phyloP scores from a whole-genome alignment of 23 red algal genomes.

The Gracilaria domingensis region DNA sequence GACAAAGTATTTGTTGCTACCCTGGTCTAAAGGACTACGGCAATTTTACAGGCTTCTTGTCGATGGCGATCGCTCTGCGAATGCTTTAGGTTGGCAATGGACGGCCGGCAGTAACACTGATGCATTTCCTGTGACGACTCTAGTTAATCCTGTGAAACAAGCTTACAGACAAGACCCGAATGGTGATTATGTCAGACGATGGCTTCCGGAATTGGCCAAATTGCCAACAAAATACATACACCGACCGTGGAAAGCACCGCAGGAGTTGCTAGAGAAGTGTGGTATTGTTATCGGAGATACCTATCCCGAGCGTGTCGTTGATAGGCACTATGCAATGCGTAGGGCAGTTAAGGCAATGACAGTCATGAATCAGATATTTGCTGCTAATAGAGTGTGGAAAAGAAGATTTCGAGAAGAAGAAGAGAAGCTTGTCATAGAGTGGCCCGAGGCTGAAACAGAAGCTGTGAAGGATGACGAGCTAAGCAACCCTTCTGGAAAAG shows the following conservation, averaged over 20 bases:
- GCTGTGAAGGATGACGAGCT: constrained; percentile 16
- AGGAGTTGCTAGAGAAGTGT: constrained; percentile 64
- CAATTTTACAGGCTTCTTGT: constrained; percentile 78
- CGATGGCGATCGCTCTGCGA: constrained; percentile 91
- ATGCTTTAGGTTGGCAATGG: constrained; percentile 98
- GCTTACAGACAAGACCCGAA: constrained; percentile 67
- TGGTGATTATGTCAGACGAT: constrained; percentile 83
- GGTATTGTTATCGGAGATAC: constrained; percentile 74
- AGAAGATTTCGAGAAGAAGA: background rate
- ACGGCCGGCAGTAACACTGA: constrained; percentile 94
- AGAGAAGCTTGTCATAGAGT: constrained; percentile 63
- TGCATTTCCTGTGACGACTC: constrained; percentile 80
- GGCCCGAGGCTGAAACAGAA: constrained; percentile 55
- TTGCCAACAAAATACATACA: constrained; percentile 84
- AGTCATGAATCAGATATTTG: constrained; percentile 80
- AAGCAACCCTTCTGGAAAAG: constrained; percentile 23
- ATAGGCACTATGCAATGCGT: constrained; percentile 50
- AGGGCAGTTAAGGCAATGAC: constrained; percentile 78
- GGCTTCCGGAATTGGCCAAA: constrained; percentile 87
- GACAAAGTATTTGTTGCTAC: constrained; percentile 90
- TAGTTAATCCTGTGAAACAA: constrained; percentile 83
- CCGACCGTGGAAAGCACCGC: constrained; percentile 85
- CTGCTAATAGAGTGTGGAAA: constrained; percentile 2
- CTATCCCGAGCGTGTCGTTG: constrained; percentile 87
- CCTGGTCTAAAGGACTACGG: constrained; percentile 80